These are phyloP conservation scores for Scalesia atractyloides DNA, from an alignment of 129 eudicot species.

Conservation along the genomic window DNA sequence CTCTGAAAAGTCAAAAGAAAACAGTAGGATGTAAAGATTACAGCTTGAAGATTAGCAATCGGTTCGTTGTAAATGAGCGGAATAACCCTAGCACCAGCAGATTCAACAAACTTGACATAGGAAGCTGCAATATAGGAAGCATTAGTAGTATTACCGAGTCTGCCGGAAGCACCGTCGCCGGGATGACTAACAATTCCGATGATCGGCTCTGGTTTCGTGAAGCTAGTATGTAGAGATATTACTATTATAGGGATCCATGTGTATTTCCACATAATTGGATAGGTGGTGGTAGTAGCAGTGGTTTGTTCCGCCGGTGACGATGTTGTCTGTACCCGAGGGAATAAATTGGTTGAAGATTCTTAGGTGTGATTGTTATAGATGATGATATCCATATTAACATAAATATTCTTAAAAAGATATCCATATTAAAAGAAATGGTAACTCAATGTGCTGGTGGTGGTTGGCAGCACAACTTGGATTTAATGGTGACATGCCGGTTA, in stretches of 20 bases:
- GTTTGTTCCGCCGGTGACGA: slow-evolving; percentile 6
- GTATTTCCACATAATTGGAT: slow-evolving; percentile 39
- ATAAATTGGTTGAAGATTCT: too few species aligned
- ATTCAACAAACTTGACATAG: slow-evolving; percentile 87
- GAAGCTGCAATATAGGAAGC: slow-evolving; percentile 91
- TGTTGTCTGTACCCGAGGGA: too few species aligned
- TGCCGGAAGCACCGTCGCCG: slow-evolving; percentile 93
- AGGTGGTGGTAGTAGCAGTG: slow-evolving; percentile 17
- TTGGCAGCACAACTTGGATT: too few species aligned
- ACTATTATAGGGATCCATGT: slow-evolving; percentile 39
- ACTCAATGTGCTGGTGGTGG: too few species aligned
- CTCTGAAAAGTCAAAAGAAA: not conserved
- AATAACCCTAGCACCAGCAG: slow-evolving; percentile 96
- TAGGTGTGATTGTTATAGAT: too few species aligned
- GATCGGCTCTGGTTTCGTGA: slow-evolving; percentile 53
- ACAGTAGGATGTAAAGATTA: slow-evolving; percentile 21
- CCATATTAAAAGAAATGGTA: too few species aligned
- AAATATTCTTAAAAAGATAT: too few species aligned
- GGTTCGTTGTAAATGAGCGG: slow-evolving; percentile 85
- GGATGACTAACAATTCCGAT: slow-evolving; percentile 91
- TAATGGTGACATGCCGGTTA: too few species aligned
- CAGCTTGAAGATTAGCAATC: slow-evolving; percentile 39
- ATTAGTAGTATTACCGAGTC: slow-evolving; percentile 57
- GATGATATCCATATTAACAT: too few species aligned
- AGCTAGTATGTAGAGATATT: slow-evolving; percentile 29